These are phyloP conservation scores for Suillus subaureus DNA, from an alignment of 768 basidiomycete genomes.

Conservation along the genomic window DNA sequence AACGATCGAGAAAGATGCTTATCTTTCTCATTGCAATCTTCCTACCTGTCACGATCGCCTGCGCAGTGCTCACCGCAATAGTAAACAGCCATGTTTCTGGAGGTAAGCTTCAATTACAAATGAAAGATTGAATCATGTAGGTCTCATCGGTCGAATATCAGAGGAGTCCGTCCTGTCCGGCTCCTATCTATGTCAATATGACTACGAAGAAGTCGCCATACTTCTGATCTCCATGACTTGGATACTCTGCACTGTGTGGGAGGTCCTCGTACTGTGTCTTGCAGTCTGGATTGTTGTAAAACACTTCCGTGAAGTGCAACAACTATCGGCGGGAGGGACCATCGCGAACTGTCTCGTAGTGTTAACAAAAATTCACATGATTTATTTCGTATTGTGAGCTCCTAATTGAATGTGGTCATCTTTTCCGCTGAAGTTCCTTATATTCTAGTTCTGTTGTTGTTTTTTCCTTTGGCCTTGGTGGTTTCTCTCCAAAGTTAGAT, in stretches of 20 bases:
- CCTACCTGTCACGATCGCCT: background rate
- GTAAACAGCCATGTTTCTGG: background rate
- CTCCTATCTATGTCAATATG: background rate
- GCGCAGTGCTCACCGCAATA: background rate
- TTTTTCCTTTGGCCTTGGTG: background rate
- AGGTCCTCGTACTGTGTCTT: background rate
- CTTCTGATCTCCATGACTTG: background rate
- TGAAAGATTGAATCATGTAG: background rate
- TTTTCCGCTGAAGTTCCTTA: background rate
- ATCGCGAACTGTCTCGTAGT: background rate
- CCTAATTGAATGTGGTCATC: background rate
- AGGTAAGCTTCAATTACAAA: background rate
- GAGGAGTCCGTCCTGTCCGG: background rate
- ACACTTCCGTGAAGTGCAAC: constrained; percentile 1
- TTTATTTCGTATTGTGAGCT: constrained; percentile 2
- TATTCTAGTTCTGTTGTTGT: background rate
- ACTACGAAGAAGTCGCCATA: too few species aligned
- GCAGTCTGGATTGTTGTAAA: constrained; percentile 1
- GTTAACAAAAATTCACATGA: background rate
- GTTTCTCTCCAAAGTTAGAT: background rate
- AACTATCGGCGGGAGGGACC: background rate
- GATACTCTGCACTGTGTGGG: background rate
- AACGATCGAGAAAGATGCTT: background rate
- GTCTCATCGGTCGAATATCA: background rate
- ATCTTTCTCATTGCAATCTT: background rate